These are phyloP conservation scores for Scedosporium apiospermum DNA, from an alignment of 2,329 filamentous ascomycete species.

Conservation along the genomic window DNA sequence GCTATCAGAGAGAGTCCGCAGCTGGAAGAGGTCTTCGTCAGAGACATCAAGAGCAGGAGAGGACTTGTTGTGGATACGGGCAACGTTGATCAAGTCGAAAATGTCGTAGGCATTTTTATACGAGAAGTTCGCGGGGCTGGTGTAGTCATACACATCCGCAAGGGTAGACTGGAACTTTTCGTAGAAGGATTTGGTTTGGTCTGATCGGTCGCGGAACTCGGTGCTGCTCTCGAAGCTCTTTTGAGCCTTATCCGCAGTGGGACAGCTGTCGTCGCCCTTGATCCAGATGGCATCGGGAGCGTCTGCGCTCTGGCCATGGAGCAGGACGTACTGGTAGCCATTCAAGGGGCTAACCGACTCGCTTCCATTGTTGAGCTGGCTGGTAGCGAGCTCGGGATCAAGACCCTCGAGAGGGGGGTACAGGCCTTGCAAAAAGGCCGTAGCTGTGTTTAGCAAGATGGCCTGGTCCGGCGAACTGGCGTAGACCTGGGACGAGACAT, in stretches of 20 bases:
- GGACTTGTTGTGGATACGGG: slow-evolving; percentile 19
- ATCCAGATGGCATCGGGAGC: slow-evolving; percentile 26
- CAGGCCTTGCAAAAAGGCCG: slow-evolving; percentile 24
- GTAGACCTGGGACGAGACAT: slow-evolving; percentile 21
- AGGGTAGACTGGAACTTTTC: slow-evolving; percentile 19
- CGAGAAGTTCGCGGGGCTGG: slow-evolving; percentile 19
- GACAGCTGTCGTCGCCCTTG: slow-evolving; percentile 25
- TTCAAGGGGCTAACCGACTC: slow-evolving; percentile 18
- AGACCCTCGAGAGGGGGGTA: slow-evolving; percentile 22
- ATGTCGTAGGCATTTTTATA: slow-evolving; percentile 25
- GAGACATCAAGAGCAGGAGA: slow-evolving; percentile 20
- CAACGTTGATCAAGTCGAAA: slow-evolving; percentile 25
- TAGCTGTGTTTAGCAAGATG: slow-evolving; percentile 24
- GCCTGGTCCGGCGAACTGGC: slow-evolving; percentile 22
- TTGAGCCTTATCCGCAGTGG: slow-evolving; percentile 16
- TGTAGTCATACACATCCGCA: slow-evolving; percentile 19
- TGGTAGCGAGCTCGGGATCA: slow-evolving; percentile 16
- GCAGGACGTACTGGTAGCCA: slow-evolving; percentile 24
- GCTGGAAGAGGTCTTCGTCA: slow-evolving; percentile 21
- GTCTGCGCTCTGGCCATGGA: slow-evolving; percentile 19
- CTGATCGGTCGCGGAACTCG: slow-evolving; percentile 14
- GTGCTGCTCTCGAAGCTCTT: slow-evolving; percentile 19
- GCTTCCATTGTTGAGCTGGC: slow-evolving; percentile 21
- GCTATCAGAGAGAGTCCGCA: slow-evolving; percentile 22
- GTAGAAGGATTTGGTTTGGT: slow-evolving; percentile 21